Base-by-base conservation (phyloP, 345 rosid genomes). In the Ricinus communis region DNA sequence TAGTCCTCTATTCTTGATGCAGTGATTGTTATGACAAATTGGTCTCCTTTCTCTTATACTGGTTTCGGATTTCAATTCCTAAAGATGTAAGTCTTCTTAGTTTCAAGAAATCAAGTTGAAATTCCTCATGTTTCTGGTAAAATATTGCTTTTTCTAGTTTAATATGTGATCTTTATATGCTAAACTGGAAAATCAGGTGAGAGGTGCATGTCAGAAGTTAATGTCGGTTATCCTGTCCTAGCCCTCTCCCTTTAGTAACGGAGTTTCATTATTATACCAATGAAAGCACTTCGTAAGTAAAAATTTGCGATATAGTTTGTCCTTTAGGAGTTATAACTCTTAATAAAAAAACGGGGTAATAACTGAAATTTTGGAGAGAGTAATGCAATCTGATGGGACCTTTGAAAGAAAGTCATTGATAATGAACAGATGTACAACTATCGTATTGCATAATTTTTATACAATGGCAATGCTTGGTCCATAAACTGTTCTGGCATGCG, bases 41-140 rank as follows among this genome's bases (percentile, higher is more conserved):
- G 75, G 87, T 93, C 50, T 87, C 97, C 0, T 93, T 90, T 72
- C 87, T 93, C 41, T 50, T 93, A 63, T 94, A 90, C 83, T 94
- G 97, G 97, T 86, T 84, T 75, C 90, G 98, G 36, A 59, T 91
- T 77, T 54, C 94, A 36, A 57, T 82, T 70, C 94, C 90, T 22
- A 80, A 74, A 74, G 2, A 65, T 73, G 92, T 90, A 75, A 83
- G 91, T 73, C 18, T 6, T 59, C 31, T 41, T 60, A 10, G 46
- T 55, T 52, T 56, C 19, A 53, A 47, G 50, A 18, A 19, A 38
- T 62, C 19, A 7, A 8, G n/a, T 11, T 15, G 22, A 31, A 21
- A 21, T 33, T 51, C 18, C 21, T 25, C 19, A 33, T 25, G 10
- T 33, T 62, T 28, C 51, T 22, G 62, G 5, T 68, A 0, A 28